phyloP scores from a whole-genome alignment of 2,329 filamentous ascomycete species.

The Stagonosporopsis chrysanthemi region DNA sequence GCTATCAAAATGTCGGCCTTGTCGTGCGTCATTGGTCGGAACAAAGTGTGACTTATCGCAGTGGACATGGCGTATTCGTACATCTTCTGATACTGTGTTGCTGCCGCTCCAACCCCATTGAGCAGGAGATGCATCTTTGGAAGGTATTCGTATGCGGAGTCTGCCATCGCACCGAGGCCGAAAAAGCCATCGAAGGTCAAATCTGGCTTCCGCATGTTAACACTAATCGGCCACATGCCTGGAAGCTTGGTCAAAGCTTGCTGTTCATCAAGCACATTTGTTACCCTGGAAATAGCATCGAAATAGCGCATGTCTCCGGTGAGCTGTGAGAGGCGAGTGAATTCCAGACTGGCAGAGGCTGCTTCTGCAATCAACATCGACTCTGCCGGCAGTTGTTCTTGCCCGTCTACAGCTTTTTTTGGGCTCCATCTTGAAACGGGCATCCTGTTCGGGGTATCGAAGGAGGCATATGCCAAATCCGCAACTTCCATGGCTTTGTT shows the following conservation, averaged over 20 bases:
- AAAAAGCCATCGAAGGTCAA: conserved; percentile 50
- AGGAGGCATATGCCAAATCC: conserved; percentile 79
- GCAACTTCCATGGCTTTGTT: conserved; percentile 81
- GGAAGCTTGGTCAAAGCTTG: conserved; percentile 53
- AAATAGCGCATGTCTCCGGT: conserved; percentile 56
- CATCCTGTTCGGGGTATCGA: conserved; percentile 94
- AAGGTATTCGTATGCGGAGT: conserved; percentile 51
- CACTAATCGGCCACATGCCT: conserved; percentile 57
- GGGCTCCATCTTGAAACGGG: conserved; percentile 62
- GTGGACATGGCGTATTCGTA: conserved; percentile 62
- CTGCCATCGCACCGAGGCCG: conserved; percentile 45
- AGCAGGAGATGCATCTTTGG: conserved; percentile 57
- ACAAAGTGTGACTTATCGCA: conserved; percentile 56
- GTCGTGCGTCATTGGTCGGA: conserved; percentile 58
- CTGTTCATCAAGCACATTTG: conserved; percentile 49
- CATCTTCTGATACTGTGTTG: conserved; percentile 59
- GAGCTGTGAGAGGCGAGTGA: conserved; percentile 54
- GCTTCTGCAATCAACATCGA: conserved; percentile 55
- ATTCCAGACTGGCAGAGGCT: conserved; percentile 56
- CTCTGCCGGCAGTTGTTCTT: conserved; percentile 48
- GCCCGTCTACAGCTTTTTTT: conserved; percentile 43
- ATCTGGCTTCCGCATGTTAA: conserved; percentile 50
- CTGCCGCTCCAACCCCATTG: conserved; percentile 53
- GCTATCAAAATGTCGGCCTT: conserved; percentile 56
- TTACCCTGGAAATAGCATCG: conserved; percentile 55